Evolutionary conservation across 176 grass and related monocot species (phyloP), one percentile per base, ranked within the genome.

Genomic region (Juncus inflexus): DNA sequence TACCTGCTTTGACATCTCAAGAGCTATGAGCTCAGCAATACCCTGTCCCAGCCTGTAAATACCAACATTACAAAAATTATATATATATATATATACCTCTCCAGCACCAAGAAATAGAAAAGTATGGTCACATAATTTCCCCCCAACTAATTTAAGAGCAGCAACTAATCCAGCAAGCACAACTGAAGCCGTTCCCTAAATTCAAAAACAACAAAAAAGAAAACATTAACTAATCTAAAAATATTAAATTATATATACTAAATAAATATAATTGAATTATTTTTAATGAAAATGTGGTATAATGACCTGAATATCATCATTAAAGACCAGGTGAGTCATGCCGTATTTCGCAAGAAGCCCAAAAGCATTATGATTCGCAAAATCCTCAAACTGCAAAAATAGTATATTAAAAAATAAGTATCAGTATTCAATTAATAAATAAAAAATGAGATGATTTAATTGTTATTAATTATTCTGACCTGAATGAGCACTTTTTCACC

Each of bases 241-340:
- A n/a, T 9, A 9, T 62, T 66, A 13, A 4, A 78, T 55, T 61
- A 72, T n/a, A n/a, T n/a, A n/a, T n/a, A n/a, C 39, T 35, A 76
- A n/a, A n/a, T 59, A 37, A 39, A n/a, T 67, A 56, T 51, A 12
- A 88, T 60, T 38, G 65, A 7, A n/a, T n/a, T n/a, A n/a, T n/a
- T n/a, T n/a, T n/a, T n/a, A n/a, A n/a, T n/a, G n/a, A 36, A 77
- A 74, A 40, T 49, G 51, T 61, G 38, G 11, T 78, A 45, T 11
- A n/a, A n/a, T 74, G 42, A 90, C 91, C 84, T 96, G 91, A 60
- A 91, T 96, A 81, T 96, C 91, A 91, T 96, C 91, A 61, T 96
- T 96, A 68, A 96, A 96, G 62, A 96, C 91, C 37, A 96, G 84
- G 70, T 96, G 87, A 47, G 79, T 96, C 38, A 78, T 96, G 12